Evolutionary conservation across 108 stramenopile species (phyloP).

Genomic region (Cyclotella distinguenda): DNA sequence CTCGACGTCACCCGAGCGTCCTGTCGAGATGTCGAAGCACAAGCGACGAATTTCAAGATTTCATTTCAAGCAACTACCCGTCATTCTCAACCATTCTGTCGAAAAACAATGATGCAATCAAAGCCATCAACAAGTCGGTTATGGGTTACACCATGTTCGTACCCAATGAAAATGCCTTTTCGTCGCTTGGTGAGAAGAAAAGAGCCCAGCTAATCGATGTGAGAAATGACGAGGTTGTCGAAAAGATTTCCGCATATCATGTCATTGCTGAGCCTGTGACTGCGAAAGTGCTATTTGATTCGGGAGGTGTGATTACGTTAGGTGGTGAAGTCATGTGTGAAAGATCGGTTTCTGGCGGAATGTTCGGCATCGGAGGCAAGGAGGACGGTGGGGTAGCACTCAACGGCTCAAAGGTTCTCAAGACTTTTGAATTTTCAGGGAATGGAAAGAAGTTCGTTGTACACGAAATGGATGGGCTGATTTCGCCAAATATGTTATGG

Average conservation of each 20-base stretch:
- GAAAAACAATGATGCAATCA: constrained; percentile 38
- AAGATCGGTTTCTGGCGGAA: constrained; percentile 56
- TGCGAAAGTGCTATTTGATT: constrained; percentile 49
- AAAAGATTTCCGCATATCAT: constrained; percentile 77
- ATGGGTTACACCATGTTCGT: constrained; percentile 72
- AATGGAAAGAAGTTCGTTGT: constrained; percentile 47
- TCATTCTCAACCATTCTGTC: constrained; percentile 19
- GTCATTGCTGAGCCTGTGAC: constrained; percentile 66
- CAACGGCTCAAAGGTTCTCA: constrained; percentile 57
- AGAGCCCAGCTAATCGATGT: constrained; percentile 57
- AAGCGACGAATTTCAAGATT: constrained; percentile 26
- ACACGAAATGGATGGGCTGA: constrained; percentile 72
- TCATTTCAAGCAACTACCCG: constrained; percentile 21
- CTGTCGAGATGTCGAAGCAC: constrained; percentile 15
- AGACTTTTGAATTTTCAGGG: constrained; percentile 50
- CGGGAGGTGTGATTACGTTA: constrained; percentile 66
- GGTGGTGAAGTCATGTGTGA: constrained; percentile 72
- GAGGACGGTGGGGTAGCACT: constrained; percentile 72
- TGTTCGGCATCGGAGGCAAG: constrained; percentile 76
- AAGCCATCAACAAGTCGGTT: constrained; percentile 34
- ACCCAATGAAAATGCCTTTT: constrained; percentile 68
- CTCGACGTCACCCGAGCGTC: not conserved
- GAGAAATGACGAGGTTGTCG: constrained; percentile 67
- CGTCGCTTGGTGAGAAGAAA: constrained; percentile 62
- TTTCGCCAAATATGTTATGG: constrained; percentile 72